A percentile compares a stretch with the other conserved stretches of the same genome.
Conservation (phyloP, 2,329 filamentous ascomycete genomes). For the Cercospora citrullina region DNA sequence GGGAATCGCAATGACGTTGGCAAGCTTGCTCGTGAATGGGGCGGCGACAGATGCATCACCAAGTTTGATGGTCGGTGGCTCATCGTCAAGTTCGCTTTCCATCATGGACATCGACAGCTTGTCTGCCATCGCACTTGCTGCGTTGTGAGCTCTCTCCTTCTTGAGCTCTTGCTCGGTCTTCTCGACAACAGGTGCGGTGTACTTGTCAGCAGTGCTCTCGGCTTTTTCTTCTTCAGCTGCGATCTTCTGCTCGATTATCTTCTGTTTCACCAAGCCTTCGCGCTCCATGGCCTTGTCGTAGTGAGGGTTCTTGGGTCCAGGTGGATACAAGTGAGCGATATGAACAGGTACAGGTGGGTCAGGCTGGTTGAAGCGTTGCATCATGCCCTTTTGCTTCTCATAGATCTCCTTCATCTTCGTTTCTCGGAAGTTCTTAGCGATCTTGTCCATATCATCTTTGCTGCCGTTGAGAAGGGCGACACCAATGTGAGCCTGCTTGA, state of each 20-base stretch:
- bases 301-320: constrained; percentile 87
- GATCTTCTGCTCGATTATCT: constrained; percentile 47
- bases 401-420: constrained; percentile 99
- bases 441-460: constrained; percentile 83
- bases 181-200: constrained; percentile 30
- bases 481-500: constrained; percentile 97
- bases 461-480: constrained; percentile 95
- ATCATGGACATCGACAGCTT: constrained; percentile 85
- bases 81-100: constrained; percentile 81
- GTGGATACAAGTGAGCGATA: constrained; percentile 92
- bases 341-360: constrained; percentile 85
- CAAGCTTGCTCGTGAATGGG: constrained; percentile 95
- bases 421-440: constrained; percentile 88
- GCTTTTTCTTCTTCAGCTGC: constrained; percentile 50
- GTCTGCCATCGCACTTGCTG: constrained; percentile 78
- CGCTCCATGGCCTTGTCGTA: constrained; percentile 88
- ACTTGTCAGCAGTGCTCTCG: constrained; percentile 31
- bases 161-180: constrained; percentile 52
- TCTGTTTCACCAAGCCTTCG: constrained; percentile 76
- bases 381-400: constrained; percentile 88
- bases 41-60: constrained; percentile 96
- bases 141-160: constrained; percentile 62
- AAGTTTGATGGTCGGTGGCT: constrained; percentile 93
- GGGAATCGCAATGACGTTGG: constrained; percentile 93
- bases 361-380: constrained; percentile 94